A percentile compares a stretch with the other conserved stretches of the same genome.
Conservation (phyloP, 179 eudicot genomes). For the Drosera spatulata region DNA sequence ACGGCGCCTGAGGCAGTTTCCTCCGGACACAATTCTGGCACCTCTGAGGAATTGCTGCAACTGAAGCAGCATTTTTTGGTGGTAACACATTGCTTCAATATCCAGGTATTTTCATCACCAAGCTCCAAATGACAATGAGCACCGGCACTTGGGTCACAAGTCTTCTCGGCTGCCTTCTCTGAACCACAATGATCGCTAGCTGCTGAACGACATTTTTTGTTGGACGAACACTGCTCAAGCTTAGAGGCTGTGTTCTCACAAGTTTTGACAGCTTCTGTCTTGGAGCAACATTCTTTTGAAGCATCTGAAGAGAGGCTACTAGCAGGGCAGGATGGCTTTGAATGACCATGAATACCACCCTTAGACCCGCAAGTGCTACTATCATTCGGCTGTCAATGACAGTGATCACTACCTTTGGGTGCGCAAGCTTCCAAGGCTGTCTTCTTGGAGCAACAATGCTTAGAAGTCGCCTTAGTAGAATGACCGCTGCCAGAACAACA, state of each 20-base stretch:
- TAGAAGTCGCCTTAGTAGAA: not conserved
- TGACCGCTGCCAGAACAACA: constrained; percentile 1
- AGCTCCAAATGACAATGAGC: not conserved
- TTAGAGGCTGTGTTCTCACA: no score
- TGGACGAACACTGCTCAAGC: not conserved
- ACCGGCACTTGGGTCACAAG: not conserved
- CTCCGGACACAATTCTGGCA: no score
- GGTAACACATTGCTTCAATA: not conserved
- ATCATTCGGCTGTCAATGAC: no score
- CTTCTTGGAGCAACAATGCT: not conserved
- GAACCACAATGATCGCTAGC: constrained; percentile 13
- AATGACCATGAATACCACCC: not conserved
- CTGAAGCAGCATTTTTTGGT: not conserved
- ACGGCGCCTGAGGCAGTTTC: no score
- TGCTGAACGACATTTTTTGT: constrained; percentile 11
- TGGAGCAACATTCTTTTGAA: not conserved
- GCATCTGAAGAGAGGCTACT: not conserved
- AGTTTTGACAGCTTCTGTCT: no score
- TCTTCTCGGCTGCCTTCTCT: not conserved
- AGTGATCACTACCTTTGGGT: no score
- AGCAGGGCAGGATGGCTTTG: not conserved
- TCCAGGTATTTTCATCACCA: not conserved
- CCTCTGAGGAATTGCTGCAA: no score
- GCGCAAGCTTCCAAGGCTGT: not conserved
- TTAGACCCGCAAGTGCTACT: no score